Evolutionary conservation across 495 filamentous ascomycete species (phyloP).

Genomic region (Penicillium roqueforti): DNA sequence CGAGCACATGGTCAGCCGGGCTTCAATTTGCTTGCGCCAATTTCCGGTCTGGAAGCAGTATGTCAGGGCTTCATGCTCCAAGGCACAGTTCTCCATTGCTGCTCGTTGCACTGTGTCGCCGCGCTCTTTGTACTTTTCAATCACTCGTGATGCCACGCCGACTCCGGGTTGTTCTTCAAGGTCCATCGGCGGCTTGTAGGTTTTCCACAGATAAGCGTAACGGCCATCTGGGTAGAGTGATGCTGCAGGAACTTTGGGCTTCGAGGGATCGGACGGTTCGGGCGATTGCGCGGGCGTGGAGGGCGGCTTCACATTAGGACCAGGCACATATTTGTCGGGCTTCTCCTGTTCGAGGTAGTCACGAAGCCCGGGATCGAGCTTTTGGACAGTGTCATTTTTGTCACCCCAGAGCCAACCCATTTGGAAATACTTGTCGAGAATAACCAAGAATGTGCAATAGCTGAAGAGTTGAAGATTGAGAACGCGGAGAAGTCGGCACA

Average conservation of each 20-base stretch:
- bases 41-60: constrained; percentile 70
- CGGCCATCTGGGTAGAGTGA: constrained; percentile 75
- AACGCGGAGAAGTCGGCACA: constrained; percentile 31
- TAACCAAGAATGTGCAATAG: background rate
- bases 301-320: constrained; percentile 24
- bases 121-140: constrained; percentile 80
- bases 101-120: constrained; percentile 71
- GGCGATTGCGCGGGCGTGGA: constrained; percentile 19
- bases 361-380: constrained; percentile 78
- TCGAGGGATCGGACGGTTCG: constrained; percentile 25
- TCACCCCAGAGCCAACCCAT: constrained; percentile 70
- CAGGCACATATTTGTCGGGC: constrained; percentile 65
- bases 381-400: constrained; percentile 65
- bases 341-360: constrained; percentile 83
- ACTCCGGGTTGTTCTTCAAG: constrained; percentile 51
- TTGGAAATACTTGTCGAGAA: background rate
- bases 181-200: constrained; percentile 64
- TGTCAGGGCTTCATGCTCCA: constrained; percentile 72
- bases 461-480: background rate
- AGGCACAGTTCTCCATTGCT: constrained; percentile 88
- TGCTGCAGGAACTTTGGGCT: constrained; percentile 50
- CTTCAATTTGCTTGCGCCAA: constrained; percentile 40
- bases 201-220: constrained; percentile 91
- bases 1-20: constrained; percentile 68
- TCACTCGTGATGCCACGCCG: constrained; percentile 64